Evolutionary conservation across 768 basidiomycete species (phyloP), one percentile per base, ranked within the genome.

Genomic region (Rhizopogon roseolus): DNA sequence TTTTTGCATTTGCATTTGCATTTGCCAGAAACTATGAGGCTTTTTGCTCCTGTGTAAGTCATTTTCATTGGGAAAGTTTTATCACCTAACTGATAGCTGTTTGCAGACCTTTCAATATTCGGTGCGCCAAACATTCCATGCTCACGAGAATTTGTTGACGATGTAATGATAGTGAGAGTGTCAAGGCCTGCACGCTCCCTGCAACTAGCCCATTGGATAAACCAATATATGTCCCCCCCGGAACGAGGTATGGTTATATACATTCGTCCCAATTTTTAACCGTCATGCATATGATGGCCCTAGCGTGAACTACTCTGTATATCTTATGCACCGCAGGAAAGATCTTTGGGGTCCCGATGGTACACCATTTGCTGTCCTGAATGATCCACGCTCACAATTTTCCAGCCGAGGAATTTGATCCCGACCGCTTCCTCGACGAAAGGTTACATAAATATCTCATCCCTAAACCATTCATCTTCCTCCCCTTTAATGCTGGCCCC

Each of bases 11-110:
- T n/a, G n/a, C n/a, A n/a, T n/a, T n/a, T n/a, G 32, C 44, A 16
- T 7, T 22, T 22, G 22, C 81, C 53, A 74, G 83, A 84, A 61
- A 81, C 81, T 0, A 63, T 84, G 53, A 73, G 82, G 34, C 54
- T 85, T 17, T 84, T 77, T 62, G 81, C 84, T 4, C 69, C 78
- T 29, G 10, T 84, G 64, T 63, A 25, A 55, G 64, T 60, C 9
- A 5, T 27, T 32, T 6, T 0, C 27, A 22, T 39, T 19, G 10
- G 22, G 40, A 14, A 14, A 1, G 46, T 5, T 11, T n/a, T 38
- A 22, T 39, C 44, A 6, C 29, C 19, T 29, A 6, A 9, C 27
- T 50, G 11, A 38, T 10, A 44, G 46, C 17, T 16, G 9, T 45
- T 36, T 42, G 22, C 36, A 71, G 70, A 32, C 81, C 82, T 14